Conservation (phyloP, 495 filamentous ascomycete genomes). For the Aspergillus sclerotioniger region DNA sequence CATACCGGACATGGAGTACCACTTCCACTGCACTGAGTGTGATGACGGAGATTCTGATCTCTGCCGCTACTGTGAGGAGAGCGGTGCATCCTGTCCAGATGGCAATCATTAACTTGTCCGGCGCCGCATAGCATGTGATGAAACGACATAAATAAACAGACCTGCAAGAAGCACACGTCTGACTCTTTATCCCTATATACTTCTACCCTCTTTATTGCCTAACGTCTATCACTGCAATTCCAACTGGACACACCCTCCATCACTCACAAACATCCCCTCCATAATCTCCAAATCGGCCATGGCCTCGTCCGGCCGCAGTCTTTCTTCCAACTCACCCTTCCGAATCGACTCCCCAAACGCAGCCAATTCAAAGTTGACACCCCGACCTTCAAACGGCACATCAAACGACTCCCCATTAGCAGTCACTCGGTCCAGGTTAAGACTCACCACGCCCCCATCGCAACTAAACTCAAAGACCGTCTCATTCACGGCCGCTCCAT, state of each 20-base stretch:
- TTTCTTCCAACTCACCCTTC: constrained; percentile 36
- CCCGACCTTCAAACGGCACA: constrained; percentile 53
- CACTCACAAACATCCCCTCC: constrained; percentile 62
- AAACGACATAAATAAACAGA: too few relatives aligned
- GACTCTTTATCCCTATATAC: too few relatives aligned
- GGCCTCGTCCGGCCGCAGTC: constrained; percentile 64
- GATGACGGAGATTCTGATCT: background rate
- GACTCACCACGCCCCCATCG: constrained; percentile 49
- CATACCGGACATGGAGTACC: background rate
- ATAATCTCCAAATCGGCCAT: constrained; percentile 68
- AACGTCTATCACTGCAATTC: constrained; percentile 22
- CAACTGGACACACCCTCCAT: constrained; percentile 45
- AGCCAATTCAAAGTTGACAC: constrained; percentile 64
- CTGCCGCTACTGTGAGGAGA: background rate
- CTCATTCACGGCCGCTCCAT: constrained; percentile 61
- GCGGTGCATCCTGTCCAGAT: background rate
- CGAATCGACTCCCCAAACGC: constrained; percentile 61
- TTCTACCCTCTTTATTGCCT: background rate
- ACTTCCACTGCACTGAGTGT: background rate
- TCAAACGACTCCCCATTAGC: constrained; percentile 52
- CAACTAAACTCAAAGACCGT: constrained; percentile 52
- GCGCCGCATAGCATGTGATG: too few relatives aligned
- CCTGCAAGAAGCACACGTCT: too few relatives aligned
- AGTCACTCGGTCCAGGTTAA: constrained; percentile 53
- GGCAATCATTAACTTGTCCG: background rate